Conservation (phyloP, 305 asterid species). For the Fraxinus baroniana region DNA sequence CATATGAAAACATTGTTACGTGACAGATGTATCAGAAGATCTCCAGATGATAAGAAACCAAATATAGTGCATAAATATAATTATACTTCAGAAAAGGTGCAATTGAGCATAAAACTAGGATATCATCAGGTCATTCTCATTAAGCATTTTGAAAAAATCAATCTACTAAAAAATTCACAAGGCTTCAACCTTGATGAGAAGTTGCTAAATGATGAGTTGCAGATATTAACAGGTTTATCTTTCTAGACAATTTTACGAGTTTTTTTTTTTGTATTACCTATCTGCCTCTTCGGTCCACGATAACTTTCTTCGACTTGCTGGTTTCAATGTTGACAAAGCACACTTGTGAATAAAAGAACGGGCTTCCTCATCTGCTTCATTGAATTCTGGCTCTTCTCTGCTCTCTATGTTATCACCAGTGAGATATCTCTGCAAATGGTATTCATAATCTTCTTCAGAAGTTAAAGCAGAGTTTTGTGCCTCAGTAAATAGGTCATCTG, state of each 20-base stretch:
- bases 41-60: slow-evolving; percentile 16
- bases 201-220: slow-evolving; percentile 14
- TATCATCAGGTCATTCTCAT: slow-evolving; percentile 12
- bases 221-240: slow-evolving; percentile 21
- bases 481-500: slow-evolving; percentile 37
- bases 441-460: slow-evolving; percentile 36
- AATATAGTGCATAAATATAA: background rate
- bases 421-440: slow-evolving; percentile 30
- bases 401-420: slow-evolving; percentile 32
- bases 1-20: slow-evolving; percentile 23
- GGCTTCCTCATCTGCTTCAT: slow-evolving; percentile 47
- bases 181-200: background rate
- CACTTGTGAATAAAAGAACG: slow-evolving; percentile 44
- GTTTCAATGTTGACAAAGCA: slow-evolving; percentile 54
- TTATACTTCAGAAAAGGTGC: background rate
- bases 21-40: slow-evolving; percentile 2
- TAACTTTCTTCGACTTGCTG: slow-evolving; percentile 58
- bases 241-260: slow-evolving; percentile 24
- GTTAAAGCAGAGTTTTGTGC: slow-evolving; percentile 34
- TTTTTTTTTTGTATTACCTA: slow-evolving; percentile 48
- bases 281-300: slow-evolving; percentile 86
- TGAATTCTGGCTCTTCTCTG: slow-evolving; percentile 41
- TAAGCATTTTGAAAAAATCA: slow-evolving; percentile 8
- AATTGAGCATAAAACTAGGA: slow-evolving; percentile 17
- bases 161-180: slow-evolving; percentile 14